Evolutionary conservation across 2,329 filamentous ascomycete genomes (phyloP), one percentile per base, ranked within the genome.

Genomic region (Periconia digitata): DNA sequence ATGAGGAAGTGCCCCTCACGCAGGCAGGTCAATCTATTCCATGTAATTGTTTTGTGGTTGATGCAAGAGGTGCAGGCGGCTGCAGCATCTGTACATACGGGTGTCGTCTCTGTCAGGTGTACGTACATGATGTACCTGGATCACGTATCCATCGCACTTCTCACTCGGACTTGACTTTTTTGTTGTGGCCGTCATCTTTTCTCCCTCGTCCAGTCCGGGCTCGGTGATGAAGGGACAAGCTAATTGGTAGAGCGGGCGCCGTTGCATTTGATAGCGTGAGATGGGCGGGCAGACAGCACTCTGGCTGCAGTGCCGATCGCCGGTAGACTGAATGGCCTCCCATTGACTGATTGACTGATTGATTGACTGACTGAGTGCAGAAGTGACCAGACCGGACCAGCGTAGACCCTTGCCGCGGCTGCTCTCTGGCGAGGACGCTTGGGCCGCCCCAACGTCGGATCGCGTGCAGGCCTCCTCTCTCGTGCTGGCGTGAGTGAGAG

Each of bases 251-350:
- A 32, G 27, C 27, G 27, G 27, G 27, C 27, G 27, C 27, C 27
- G 27, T 32, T 32, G 27, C n/a, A 15, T 13, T 13, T 45, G 46
- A 47, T 46, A 46, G 27, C 36, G 20, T 42, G 24, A 36, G 40
- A 48, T 46, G 48, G 58, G 52, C 54, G 55, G 51, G 38, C 42
- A 58, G 42, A n/a, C n/a, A n/a, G n/a, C n/a, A n/a, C 44, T 51
- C 47, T 46, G 42, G 53, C 51, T 54, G 54, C 48, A 64, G 64
- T 60, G 61, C 61, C 50, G 53, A 66, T 60, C 60, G 52, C 59
- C 60, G 59, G 44, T 43, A 39, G 44, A 29, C 32, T 36, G 40
- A n/a, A 34, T 40, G 47, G 46, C 38, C 21, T 53, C 50, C 47
- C n/a, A n/a, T n/a, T n/a, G n/a, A n/a, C n/a, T n/a, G n/a, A n/a